phyloP scores from a whole-genome alignment of 2,329 filamentous ascomycete species.

The Dothistroma pini region DNA sequence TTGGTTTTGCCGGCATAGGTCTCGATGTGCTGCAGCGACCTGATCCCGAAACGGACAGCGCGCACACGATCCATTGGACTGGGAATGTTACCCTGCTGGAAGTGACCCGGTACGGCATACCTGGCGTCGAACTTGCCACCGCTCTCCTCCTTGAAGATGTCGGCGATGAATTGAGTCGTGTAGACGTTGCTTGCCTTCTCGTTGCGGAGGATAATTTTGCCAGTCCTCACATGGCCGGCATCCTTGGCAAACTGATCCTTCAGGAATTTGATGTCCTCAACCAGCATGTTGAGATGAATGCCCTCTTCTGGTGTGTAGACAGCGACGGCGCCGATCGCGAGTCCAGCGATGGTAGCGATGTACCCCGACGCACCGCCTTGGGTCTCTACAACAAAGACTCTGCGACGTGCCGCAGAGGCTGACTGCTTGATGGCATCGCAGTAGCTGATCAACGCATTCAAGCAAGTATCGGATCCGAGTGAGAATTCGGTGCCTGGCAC shows the following conservation, averaged over 20 bases:
- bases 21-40: slow-evolving; percentile 90
- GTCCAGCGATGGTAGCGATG: slow-evolving; percentile 82
- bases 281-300: slow-evolving; percentile 88
- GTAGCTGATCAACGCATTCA: slow-evolving; percentile 92
- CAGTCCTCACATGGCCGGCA: slow-evolving; percentile 81
- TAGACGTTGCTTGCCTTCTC: slow-evolving; percentile 90
- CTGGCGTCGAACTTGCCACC: slow-evolving; percentile 89
- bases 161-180: slow-evolving; percentile 86
- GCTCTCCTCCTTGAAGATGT: slow-evolving; percentile 92
- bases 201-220: slow-evolving; percentile 93
- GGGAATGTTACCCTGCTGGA: slow-evolving; percentile 56
- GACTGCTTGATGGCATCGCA: slow-evolving; percentile 98
- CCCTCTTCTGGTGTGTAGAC: slow-evolving; percentile 98
- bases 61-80: slow-evolving; percentile 95
- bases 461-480: slow-evolving; percentile 89
- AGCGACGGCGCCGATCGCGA: slow-evolving; percentile 85
- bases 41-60: slow-evolving; percentile 86
- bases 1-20: slow-evolving; percentile 63
- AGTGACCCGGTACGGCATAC: slow-evolving; percentile 73
- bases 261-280: slow-evolving; percentile 82
- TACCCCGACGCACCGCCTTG: slow-evolving; percentile 95
- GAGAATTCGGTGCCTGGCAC: slow-evolving; percentile 95
- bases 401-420: slow-evolving; percentile 84
- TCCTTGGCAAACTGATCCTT: slow-evolving; percentile 82
- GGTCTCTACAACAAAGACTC: slow-evolving; percentile 97